phyloP scores from a whole-genome alignment of 2,329 filamentous ascomycete species.

The Pseudocercospora fijiensis region DNA sequence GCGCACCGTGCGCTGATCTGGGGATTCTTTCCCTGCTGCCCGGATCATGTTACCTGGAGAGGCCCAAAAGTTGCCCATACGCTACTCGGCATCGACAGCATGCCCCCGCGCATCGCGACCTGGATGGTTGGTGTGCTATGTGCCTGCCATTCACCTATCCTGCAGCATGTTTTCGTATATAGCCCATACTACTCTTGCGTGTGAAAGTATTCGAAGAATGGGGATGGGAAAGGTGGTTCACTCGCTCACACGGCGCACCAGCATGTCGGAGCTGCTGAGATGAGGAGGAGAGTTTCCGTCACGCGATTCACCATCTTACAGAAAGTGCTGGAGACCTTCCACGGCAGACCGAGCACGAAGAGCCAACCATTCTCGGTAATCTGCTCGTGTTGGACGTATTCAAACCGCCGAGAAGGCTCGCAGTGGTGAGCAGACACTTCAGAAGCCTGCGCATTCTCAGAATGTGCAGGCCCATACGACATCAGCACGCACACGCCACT shows the following conservation, averaged over 20 bases:
- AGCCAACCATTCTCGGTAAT: not conserved
- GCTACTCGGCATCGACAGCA: not conserved
- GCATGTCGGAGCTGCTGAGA: not conserved
- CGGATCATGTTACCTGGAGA: not conserved
- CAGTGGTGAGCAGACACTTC: not conserved
- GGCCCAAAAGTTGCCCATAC: not conserved
- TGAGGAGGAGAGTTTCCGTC: not conserved
- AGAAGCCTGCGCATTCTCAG: not conserved
- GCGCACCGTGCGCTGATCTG: not conserved
- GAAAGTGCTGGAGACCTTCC: not conserved
- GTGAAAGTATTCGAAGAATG: not conserved
- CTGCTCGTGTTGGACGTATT: not conserved
- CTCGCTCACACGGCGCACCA: not conserved
- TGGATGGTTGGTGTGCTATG: not conserved
- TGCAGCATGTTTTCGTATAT: conserved; percentile 3
- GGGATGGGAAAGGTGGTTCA: not conserved
- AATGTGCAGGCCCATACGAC: not conserved
- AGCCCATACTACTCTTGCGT: not conserved
- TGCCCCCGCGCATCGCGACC: not conserved
- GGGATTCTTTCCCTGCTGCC: not conserved
- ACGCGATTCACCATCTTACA: not conserved
- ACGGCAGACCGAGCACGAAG: not conserved
- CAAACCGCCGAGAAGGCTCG: not conserved
- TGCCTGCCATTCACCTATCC: not conserved
- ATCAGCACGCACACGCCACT: not conserved